These are phyloP conservation scores for Collariella sp. DNA, from an alignment of 495 filamentous ascomycete species.

Conservation along the genomic window DNA sequence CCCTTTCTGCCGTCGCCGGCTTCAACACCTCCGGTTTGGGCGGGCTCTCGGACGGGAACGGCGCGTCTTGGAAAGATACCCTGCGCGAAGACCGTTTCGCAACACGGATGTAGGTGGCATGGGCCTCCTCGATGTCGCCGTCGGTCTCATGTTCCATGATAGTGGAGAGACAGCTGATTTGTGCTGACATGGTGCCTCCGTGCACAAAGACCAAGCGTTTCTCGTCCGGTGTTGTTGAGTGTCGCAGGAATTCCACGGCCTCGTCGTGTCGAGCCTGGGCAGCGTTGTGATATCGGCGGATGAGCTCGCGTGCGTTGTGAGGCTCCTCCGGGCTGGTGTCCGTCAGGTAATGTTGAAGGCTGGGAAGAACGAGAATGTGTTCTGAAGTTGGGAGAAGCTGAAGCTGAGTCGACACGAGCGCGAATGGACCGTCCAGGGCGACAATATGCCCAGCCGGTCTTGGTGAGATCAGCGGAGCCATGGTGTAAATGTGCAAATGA, in stretches of 20 bases:
- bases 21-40: background rate
- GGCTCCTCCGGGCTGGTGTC: conserved; percentile 12
- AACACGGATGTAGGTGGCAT: conserved; percentile 35
- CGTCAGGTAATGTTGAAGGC: conserved; percentile 30
- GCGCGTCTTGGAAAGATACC: background rate
- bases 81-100: conserved; percentile 19
- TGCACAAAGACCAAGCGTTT: conserved; percentile 44
- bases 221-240: conserved; percentile 28
- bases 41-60: background rate
- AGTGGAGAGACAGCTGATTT: conserved; percentile 33
- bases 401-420: conserved; percentile 43
- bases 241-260: conserved; percentile 37
- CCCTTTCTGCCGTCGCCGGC: background rate
- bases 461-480: conserved; percentile 5
- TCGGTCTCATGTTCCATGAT: conserved; percentile 37
- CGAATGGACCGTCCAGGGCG: conserved; percentile 43
- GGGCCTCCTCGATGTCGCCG: conserved; percentile 34
- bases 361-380: conserved; percentile 42
- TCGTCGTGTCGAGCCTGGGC: conserved; percentile 32
- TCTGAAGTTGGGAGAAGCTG: conserved; percentile 42
- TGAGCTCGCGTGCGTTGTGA: conserved; percentile 32
- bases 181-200: conserved; percentile 42
- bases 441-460: conserved; percentile 34
- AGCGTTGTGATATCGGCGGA: conserved; percentile 36
- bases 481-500: background rate